These are phyloP conservation scores for Nicotiana undulata DNA, from an alignment of 257 asterid species.

Conservation along the genomic window DNA sequence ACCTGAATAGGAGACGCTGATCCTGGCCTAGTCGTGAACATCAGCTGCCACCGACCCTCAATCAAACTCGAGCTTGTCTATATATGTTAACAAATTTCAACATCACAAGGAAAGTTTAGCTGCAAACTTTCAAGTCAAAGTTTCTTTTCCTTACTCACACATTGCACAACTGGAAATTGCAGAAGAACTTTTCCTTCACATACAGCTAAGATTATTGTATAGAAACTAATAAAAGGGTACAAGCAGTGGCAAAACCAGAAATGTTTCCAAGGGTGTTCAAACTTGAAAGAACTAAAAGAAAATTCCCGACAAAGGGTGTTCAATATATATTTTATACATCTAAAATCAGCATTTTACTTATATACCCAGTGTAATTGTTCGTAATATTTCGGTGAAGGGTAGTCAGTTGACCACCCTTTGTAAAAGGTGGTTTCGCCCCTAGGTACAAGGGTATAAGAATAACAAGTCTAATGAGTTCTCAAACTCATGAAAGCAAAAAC, in stretches of 20 bases:
- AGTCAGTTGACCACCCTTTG: too few relatives aligned
- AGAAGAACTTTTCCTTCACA: neutral
- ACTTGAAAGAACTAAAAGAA: too few relatives aligned
- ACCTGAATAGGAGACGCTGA: slow-evolving; percentile 95
- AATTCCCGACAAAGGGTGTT: too few relatives aligned
- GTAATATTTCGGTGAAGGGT: too few relatives aligned
- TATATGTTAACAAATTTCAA: neutral
- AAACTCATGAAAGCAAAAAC: neutral
- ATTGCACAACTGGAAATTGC: neutral
- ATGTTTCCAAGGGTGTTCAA: too few relatives aligned
- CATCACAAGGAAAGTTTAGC: neutral
- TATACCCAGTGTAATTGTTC: too few relatives aligned
- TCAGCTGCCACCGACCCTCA: slow-evolving; percentile 90
- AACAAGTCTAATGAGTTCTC: neutral
- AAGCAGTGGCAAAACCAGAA: too few relatives aligned
- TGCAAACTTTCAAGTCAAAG: neutral
- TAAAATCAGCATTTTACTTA: too few relatives aligned
- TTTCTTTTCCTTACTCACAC: neutral
- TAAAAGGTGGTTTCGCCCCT: too few relatives aligned
- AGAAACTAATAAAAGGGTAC: neutral
- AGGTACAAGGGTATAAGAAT: neutral
- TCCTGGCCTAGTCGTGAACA: slow-evolving; percentile 95
- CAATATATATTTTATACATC: too few relatives aligned
- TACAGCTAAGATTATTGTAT: neutral
- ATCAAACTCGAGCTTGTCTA: slow-evolving; percentile 83